Base-by-base conservation (phyloP, 768 basidiomycete genomes). In the Cystobasidium tubakii region DNA sequence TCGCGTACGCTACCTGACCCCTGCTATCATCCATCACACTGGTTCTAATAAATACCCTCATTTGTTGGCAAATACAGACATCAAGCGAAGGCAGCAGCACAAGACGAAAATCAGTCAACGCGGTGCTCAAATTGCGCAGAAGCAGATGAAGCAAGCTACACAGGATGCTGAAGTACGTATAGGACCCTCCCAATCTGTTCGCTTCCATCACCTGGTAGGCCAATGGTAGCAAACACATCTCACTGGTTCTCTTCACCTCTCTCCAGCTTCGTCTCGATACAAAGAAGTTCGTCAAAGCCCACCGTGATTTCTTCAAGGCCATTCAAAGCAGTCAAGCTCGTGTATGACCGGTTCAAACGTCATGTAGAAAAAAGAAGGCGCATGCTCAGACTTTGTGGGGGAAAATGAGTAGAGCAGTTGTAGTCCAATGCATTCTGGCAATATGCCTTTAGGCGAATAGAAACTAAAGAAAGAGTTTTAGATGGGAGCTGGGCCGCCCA, bases 231-330 rank as follows among this genome's bases (percentile, higher is more conserved):
- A 42, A 42, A 42, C 9, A 42, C 17, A 42, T 7, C 42, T 12
- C 46, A 50, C 3, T 50, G 46, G 4, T 23, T 60, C 23, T 6
- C 27, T 39, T 39, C 39, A 29, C 3, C n/a, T 36, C 10, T 13
- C 39, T 34, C 3, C 33, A 71, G 69, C 25, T 71, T n/a, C 33
- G 23, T 21, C 21, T n/a, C 34, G 53, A 71, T 31, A 53, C 55
- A 17, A 33, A 34, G 39, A 27, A 23, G 34, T 71, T 71, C 36
- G 55, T 34, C 12, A n/a, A 60, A 60, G 69, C 69, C 2, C 69
- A 71, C 39, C 69, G 69, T 2, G 50, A 57, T 21, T 55, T 71
- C 29, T 71, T 71, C 36, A 55, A 62, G 19, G 33, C 69, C 29
- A 53, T 71, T 21, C 42, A 67, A 15, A 29, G 29, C 29, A 34